phyloP scores from a whole-genome alignment of 495 filamentous ascomycete genomes.

The Trypethelium eluteriae region DNA sequence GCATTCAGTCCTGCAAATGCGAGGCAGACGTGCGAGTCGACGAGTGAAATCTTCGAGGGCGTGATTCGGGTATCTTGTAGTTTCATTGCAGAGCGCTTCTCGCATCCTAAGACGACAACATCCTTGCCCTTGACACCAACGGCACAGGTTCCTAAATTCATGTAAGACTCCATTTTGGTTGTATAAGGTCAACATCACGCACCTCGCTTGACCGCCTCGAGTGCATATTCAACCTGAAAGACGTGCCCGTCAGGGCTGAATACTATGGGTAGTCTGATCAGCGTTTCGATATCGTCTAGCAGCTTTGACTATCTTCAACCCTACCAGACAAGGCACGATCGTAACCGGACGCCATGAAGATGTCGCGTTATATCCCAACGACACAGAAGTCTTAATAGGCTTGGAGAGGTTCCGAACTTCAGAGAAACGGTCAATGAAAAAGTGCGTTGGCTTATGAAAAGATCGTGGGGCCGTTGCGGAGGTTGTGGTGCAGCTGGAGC shows the following conservation, averaged over 20 bases:
- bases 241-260: slow-evolving; percentile 94
- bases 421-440: slow-evolving; percentile 5
- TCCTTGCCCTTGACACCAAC: slow-evolving; percentile 93
- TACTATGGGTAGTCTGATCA: slow-evolving; percentile 9
- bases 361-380: neutral
- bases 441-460: neutral
- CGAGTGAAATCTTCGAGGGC: slow-evolving; percentile 89
- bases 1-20: slow-evolving; percentile 96
- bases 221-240: slow-evolving; percentile 98
- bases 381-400: slow-evolving; percentile 2
- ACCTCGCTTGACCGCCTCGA: slow-evolving; percentile 98
- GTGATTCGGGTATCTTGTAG: slow-evolving; percentile 99
- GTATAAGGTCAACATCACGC: slow-evolving; percentile 16
- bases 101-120: slow-evolving; percentile 92
- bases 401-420: slow-evolving; percentile 1
- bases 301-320: neutral
- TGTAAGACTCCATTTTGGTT: slow-evolving; percentile 6
- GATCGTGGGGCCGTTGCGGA: slow-evolving; percentile 10
- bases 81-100: slow-evolving; percentile 98
- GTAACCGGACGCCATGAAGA: slow-evolving; percentile 37
- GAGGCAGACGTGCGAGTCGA: slow-evolving; percentile 92
- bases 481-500: slow-evolving; percentile 20
- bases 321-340: slow-evolving; percentile 39
- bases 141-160: slow-evolving; percentile 77
- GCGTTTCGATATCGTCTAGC: slow-evolving; percentile 22